Evolutionary conservation across 768 basidiomycete species (phyloP).

Genomic region (Podaxis sp.): DNA sequence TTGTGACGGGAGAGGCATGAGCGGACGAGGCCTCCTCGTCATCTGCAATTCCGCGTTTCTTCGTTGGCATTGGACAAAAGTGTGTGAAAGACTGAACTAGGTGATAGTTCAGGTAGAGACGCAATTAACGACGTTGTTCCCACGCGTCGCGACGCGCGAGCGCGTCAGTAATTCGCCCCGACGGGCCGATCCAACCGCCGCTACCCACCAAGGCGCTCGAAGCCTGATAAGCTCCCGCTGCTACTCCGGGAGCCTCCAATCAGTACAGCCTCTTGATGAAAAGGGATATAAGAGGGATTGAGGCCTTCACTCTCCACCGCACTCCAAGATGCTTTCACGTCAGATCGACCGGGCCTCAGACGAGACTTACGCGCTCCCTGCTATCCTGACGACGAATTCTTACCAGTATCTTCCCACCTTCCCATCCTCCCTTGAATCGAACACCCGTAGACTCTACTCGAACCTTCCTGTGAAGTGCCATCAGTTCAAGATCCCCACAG

Average conservation of each 20-base stretch:
- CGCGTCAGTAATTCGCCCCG: background rate
- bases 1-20: background rate
- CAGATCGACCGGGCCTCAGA: background rate
- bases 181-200: background rate
- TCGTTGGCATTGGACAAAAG: background rate
- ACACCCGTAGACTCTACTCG: background rate
- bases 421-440: background rate
- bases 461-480: constrained; percentile 5
- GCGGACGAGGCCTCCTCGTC: constrained; percentile 1
- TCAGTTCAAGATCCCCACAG: background rate
- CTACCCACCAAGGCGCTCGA: background rate
- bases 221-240: background rate
- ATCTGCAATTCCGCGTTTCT: background rate
- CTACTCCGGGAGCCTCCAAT: background rate
- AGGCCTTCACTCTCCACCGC: background rate
- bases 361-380: background rate
- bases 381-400: background rate
- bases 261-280: background rate
- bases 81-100: background rate
- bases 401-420: background rate
- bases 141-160: constrained; percentile 4
- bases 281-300: background rate
- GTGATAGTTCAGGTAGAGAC: background rate
- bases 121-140: constrained; percentile 8
- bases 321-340: background rate